Base-by-base conservation (phyloP, 2,329 filamentous ascomycete species). In the Xylaria sp. region DNA sequence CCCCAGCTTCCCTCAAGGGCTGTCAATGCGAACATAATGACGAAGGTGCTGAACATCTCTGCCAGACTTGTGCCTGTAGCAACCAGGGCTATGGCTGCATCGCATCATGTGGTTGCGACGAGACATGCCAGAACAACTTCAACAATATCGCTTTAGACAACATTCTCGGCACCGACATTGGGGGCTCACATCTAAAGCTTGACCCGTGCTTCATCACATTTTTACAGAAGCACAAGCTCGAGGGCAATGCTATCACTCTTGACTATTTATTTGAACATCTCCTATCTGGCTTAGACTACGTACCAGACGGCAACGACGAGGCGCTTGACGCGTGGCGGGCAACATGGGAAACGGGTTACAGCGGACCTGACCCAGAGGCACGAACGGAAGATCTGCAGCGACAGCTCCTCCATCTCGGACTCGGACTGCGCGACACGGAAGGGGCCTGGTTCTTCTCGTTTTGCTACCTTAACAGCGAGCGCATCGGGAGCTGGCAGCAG, bases 121-220 rank as follows among this genome's bases (percentile, higher is more conserved):
- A 67, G 51, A 67, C 65, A 35, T 67, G 65, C 37, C 52, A 60
- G 11, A 67, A 67, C n/a, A 63, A 60, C 54, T 67, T 67, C 50
- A 67, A 67, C 54, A 59, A 37, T 14, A 53, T 66, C 37, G 60
- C 57, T 19, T 56, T 67, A 17, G 65, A 67, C 31, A 63, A 61
- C 12, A 66, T 67, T 21, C 51, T 67, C 28, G 63, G 63, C 14
- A 31, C 45, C n/a, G 53, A 61, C 19, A 28, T 31, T 42, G 50
- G 52, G 6, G 64, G 49, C 14, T 25, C 15, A 3, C 60, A 43
- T n/a, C 17, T 25, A 12, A 57, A 54, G 33, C 57, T 65, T n/a
- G 38, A 57, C 37, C 33, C 60, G 3, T 67, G 65, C 42, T 65
- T 63, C 35, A 66, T 67, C 47, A 38, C 60, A 4, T 67, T 56